phyloP scores from a whole-genome alignment of 192 early-diverging fungal species.

The Borealophlyctis nickersoniae region DNA sequence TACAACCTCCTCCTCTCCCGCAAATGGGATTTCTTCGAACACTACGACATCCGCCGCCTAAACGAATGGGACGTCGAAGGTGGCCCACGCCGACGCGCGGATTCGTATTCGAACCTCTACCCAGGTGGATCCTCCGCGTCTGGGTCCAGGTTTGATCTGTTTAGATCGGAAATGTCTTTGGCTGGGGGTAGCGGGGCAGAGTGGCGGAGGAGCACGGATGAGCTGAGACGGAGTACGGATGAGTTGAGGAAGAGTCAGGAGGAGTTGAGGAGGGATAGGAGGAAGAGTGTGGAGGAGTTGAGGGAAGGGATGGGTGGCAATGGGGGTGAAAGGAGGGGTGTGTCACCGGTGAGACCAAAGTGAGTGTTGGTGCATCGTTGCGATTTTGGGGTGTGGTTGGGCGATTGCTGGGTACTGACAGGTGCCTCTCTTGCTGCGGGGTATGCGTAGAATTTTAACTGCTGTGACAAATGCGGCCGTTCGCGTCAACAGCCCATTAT shows the following conservation, averaged over 20 bases:
- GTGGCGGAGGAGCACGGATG: slow-evolving; percentile 6
- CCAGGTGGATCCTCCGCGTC: slow-evolving; percentile 4
- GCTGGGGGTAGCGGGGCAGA: background rate
- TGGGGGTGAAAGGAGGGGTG: background rate
- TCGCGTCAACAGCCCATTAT: slow-evolving; percentile 39
- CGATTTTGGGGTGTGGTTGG: too few relatives aligned
- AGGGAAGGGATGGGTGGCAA: background rate
- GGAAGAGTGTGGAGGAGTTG: slow-evolving; percentile 3
- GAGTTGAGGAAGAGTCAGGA: slow-evolving; percentile 7
- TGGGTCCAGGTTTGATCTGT: slow-evolving; percentile 20
- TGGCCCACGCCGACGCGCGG: slow-evolving; percentile 30
- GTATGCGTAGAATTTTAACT: too few relatives aligned
- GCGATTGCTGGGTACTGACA: too few relatives aligned
- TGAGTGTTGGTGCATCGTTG: too few relatives aligned
- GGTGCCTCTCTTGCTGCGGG: too few relatives aligned
- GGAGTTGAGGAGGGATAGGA: background rate
- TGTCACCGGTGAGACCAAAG: too few relatives aligned
- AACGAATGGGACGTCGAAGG: slow-evolving; percentile 39
- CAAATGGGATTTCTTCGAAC: slow-evolving; percentile 49
- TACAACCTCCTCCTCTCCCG: slow-evolving; percentile 47
- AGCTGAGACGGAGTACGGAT: slow-evolving; percentile 5
- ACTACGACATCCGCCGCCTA: slow-evolving; percentile 38
- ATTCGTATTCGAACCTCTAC: slow-evolving; percentile 20
- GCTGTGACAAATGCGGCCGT: slow-evolving; percentile 15
- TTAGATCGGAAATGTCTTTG: slow-evolving; percentile 6